Percentiles rank a stretch among this genome's conserved stretches.
phyloP scores from a whole-genome alignment of 2,329 filamentous ascomycete species.

The Davidsoniella virescens region DNA sequence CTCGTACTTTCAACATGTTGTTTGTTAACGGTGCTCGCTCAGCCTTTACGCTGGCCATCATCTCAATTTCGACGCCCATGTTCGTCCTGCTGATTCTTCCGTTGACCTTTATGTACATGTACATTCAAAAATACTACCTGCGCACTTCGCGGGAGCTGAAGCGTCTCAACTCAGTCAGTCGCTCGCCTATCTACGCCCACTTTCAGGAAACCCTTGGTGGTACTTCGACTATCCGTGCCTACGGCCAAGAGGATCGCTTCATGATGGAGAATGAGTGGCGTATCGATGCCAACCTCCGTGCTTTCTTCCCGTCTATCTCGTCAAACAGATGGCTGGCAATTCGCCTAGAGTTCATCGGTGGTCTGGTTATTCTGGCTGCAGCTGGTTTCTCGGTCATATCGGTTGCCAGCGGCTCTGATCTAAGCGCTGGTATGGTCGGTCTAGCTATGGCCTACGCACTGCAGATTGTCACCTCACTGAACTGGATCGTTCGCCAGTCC shows the following conservation, averaged over 20 bases:
- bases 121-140: conserved; percentile 93
- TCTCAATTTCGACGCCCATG: conserved; percentile 62
- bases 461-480: conserved; percentile 91
- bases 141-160: conserved; percentile 93
- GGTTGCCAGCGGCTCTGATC: conserved; percentile 47
- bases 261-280: conserved; percentile 92
- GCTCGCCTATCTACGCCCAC: conserved; percentile 93
- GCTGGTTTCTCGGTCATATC: conserved; percentile 71
- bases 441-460: conserved; percentile 93
- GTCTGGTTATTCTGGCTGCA: conserved; percentile 75
- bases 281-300: conserved; percentile 82
- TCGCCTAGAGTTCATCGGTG: conserved; percentile 87
- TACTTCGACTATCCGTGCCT: conserved; percentile 88
- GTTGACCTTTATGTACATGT: conserved; percentile 66
- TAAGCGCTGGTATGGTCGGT: conserved; percentile 67
- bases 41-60: conserved; percentile 71
- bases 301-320: conserved; percentile 91
- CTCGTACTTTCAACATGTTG: conserved; percentile 94
- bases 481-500: conserved; percentile 97
- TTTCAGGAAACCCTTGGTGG: conserved; percentile 95
- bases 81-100: conserved; percentile 74
- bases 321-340: conserved; percentile 90
- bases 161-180: conserved; percentile 82
- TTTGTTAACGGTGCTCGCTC: conserved; percentile 63
- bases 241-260: conserved; percentile 76